Percentiles rank a stretch among this genome's conserved stretches.
Evolutionary conservation across 352 stramenopile genomes (phyloP).

Genomic region (Phytophthora podocarpi): DNA sequence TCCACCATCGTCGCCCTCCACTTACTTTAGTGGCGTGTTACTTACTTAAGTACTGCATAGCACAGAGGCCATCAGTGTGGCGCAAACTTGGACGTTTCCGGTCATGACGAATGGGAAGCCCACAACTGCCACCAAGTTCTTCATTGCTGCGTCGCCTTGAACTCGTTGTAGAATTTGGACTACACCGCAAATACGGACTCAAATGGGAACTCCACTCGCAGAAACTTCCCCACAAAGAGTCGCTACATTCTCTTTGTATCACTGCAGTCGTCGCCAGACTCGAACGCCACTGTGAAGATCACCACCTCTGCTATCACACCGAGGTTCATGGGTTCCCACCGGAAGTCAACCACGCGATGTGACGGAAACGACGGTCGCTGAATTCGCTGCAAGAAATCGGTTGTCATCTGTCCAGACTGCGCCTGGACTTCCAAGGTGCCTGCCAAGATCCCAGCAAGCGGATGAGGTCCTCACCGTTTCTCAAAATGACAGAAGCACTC

Average conservation of each 20-base stretch:
- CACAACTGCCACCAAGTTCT: constrained; percentile 17
- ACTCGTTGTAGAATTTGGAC: constrained; percentile 72
- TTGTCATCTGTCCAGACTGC: constrained; percentile 51
- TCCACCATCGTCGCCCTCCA: too few relatives aligned
- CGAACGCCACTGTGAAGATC: constrained; percentile 43
- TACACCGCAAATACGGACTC: constrained; percentile 83
- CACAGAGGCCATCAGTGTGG: too few relatives aligned
- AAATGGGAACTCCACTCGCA: constrained; percentile 79
- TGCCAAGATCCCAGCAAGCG: constrained; percentile 15
- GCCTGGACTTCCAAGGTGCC: constrained; percentile 26
- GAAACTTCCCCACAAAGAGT: constrained; percentile 77
- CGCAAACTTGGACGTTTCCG: too few relatives aligned
- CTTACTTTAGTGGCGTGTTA: too few relatives aligned
- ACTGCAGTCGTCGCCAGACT: constrained; percentile 4
- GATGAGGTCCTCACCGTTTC: constrained; percentile 3
- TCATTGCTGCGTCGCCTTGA: constrained; percentile 32
- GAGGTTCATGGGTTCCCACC: constrained; percentile 71
- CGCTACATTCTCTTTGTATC: constrained; percentile 17
- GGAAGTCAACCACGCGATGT: constrained; percentile 46
- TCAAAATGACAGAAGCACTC: constrained; percentile 21
- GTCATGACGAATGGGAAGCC: constrained; percentile 68
- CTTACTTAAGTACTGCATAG: too few relatives aligned
- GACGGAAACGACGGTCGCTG: constrained; percentile 21
- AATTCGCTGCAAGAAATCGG: constrained; percentile 56
- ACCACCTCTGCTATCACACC: constrained; percentile 84